These are phyloP conservation scores for Narthecium ossifragum DNA, from an alignment of 106 monocot species.

Conservation along the genomic window DNA sequence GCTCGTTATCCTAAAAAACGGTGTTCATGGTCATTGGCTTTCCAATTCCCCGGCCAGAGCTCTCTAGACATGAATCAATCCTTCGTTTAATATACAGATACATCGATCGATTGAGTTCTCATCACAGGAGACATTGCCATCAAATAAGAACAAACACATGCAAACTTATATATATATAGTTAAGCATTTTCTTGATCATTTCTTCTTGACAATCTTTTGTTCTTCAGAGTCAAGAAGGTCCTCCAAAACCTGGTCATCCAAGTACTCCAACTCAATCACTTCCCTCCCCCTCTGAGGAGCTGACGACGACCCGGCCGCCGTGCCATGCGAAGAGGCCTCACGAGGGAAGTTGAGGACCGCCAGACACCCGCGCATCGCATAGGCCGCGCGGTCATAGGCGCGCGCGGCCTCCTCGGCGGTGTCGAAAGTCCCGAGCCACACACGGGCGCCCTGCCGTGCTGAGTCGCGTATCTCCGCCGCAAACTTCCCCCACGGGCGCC, in stretches of 20 bases:
- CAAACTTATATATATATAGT: no score
- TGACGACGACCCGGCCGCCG: neutral
- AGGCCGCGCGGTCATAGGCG: slow-evolving; percentile 13
- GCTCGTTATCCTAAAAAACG: no score
- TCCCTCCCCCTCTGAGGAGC: neutral
- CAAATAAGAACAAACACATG: no score
- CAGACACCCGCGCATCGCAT: slow-evolving; percentile 1
- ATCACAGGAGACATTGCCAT: no score
- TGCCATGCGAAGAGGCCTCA: neutral
- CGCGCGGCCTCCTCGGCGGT: slow-evolving; percentile 7
- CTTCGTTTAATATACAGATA: no score
- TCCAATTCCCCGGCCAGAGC: no score
- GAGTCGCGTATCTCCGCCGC: slow-evolving; percentile 13
- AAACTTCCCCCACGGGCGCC: slow-evolving; percentile 13
- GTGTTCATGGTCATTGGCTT: no score
- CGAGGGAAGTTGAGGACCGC: slow-evolving; percentile 24
- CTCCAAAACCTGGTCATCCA: slow-evolving; percentile 19
- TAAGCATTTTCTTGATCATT: no score
- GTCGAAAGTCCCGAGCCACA: slow-evolving; percentile 13
- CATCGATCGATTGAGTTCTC: no score
- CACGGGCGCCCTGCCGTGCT: neutral
- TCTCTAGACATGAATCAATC: no score
- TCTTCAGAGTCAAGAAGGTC: slow-evolving; percentile 11
- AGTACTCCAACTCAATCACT: slow-evolving; percentile 17
- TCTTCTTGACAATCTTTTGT: neutral